A percentile compares a stretch with the other conserved stretches of the same genome.
Conservation (phyloP, 208 protist species). For the Histomonas meleagridis region DNA sequence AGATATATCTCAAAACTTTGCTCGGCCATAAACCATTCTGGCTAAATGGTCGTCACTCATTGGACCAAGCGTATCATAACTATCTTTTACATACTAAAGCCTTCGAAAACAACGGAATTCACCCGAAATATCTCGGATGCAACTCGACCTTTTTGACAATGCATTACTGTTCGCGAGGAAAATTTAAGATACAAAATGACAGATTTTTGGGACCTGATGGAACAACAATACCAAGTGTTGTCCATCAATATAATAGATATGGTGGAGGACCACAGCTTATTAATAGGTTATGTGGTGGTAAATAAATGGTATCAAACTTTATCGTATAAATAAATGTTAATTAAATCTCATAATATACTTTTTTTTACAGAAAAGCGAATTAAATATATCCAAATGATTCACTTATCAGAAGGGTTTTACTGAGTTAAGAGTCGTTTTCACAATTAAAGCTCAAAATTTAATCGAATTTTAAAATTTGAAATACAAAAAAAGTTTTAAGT, state of each 20-base stretch:
- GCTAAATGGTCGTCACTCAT: not conserved
- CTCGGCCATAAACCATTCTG: not conserved
- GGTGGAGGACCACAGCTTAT: no score
- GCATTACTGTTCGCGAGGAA: not conserved
- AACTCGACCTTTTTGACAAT: not conserved
- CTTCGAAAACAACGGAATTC: not conserved
- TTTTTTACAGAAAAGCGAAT: no score
- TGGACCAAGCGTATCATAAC: slow-evolving; percentile 30
- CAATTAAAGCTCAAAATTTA: no score
- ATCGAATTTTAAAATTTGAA: no score
- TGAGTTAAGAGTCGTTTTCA: no score
- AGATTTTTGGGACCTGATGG: not conserved
- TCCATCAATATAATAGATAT: not conserved
- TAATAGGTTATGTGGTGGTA: no score
- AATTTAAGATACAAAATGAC: not conserved
- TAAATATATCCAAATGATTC: no score
- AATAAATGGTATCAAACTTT: no score
- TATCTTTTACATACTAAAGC: not conserved
- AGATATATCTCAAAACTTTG: not conserved
- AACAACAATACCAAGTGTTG: not conserved
- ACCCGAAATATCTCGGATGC: not conserved
- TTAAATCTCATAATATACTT: no score
- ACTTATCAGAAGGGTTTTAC: no score
- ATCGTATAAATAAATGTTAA: no score
- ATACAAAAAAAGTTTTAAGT: no score